Percentiles rank a stretch among this genome's conserved stretches.
phyloP scores from a whole-genome alignment of 2,329 filamentous ascomycete species.

The Zalaria obscura region DNA sequence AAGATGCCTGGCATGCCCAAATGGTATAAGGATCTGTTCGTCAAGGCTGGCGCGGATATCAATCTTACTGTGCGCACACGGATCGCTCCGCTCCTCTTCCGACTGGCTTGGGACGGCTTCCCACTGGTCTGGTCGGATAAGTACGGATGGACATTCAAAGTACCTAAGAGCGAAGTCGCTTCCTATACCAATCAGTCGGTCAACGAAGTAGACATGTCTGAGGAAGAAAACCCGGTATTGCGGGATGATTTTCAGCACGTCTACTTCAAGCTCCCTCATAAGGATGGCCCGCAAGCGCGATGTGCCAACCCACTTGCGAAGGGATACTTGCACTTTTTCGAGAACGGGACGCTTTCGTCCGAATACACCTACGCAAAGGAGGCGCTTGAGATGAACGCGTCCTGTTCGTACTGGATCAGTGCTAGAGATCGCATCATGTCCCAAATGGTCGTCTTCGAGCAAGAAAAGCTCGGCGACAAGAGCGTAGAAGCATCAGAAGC shows the following conservation, averaged over 20 bases:
- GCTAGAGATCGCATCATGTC: conserved; percentile 82
- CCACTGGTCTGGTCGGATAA: conserved; percentile 88
- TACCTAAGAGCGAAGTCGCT: conserved; percentile 45
- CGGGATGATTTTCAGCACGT: conserved; percentile 49
- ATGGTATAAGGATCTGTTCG: conserved; percentile 90
- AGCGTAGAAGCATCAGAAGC: conserved; percentile 12
- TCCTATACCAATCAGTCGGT: conserved; percentile 61
- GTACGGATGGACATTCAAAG: conserved; percentile 84
- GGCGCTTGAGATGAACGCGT: conserved; percentile 95
- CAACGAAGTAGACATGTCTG: conserved; percentile 58
- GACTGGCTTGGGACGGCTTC: conserved; percentile 75
- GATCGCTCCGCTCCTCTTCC: conserved; percentile 71
- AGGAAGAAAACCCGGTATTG: conserved; percentile 54
- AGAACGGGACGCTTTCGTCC: conserved; percentile 74
- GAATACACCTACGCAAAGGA: conserved; percentile 86
- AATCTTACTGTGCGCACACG: conserved; percentile 74
- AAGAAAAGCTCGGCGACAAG: conserved; percentile 32
- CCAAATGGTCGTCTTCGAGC: conserved; percentile 87
- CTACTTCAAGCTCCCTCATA: conserved; percentile 94
- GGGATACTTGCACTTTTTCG: conserved; percentile 79
- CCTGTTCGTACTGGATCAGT: conserved; percentile 98
- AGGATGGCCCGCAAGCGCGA: conserved; percentile 74
- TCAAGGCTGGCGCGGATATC: conserved; percentile 53
- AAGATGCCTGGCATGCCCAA: conserved; percentile 90
- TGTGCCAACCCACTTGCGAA: conserved; percentile 86